These are phyloP conservation scores for Irpex sp. DNA, from an alignment of 1,284 basidiomycete species.

Conservation along the genomic window DNA sequence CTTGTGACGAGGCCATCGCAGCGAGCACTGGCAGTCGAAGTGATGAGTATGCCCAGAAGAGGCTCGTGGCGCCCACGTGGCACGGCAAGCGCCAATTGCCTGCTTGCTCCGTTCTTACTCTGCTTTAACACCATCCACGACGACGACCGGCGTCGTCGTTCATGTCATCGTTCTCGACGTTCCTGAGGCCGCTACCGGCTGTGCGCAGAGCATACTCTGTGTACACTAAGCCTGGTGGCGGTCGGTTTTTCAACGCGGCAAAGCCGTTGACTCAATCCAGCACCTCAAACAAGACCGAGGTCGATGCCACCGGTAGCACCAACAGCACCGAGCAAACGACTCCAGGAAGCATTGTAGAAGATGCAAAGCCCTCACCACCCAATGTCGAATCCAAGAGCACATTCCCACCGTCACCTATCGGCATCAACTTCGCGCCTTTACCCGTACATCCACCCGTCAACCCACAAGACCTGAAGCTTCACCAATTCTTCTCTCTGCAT, in stretches of 20 bases:
- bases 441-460: conserved; percentile 52
- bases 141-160: conserved; percentile 20
- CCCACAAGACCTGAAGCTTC: conserved; percentile 66
- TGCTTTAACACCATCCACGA: conserved; percentile 7
- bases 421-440: conserved; percentile 17
- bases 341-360: conserved; percentile 21
- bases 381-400: conserved; percentile 14
- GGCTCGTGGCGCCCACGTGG: neutral
- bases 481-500: conserved; percentile 77
- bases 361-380: conserved; percentile 13
- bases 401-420: conserved; percentile 13
- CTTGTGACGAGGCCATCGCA: too few relatives aligned
- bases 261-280: conserved; percentile 40
- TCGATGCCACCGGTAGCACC: conserved; percentile 19
- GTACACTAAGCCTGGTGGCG: conserved; percentile 74
- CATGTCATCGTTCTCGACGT: conserved; percentile 45
- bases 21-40: too few relatives aligned
- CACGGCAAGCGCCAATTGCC: neutral
- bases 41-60: neutral
- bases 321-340: conserved; percentile 18
- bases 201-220: conserved; percentile 66
- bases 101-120: neutral
- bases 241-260: conserved; percentile 68
- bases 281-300: conserved; percentile 22
- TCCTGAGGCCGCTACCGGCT: conserved; percentile 44